A percentile compares a stretch with the other conserved stretches of the same genome.
These are phyloP conservation scores for Petasospora fabianii DNA, from an alignment of 1,139 yeast genomes.

Conservation along the genomic window DNA sequence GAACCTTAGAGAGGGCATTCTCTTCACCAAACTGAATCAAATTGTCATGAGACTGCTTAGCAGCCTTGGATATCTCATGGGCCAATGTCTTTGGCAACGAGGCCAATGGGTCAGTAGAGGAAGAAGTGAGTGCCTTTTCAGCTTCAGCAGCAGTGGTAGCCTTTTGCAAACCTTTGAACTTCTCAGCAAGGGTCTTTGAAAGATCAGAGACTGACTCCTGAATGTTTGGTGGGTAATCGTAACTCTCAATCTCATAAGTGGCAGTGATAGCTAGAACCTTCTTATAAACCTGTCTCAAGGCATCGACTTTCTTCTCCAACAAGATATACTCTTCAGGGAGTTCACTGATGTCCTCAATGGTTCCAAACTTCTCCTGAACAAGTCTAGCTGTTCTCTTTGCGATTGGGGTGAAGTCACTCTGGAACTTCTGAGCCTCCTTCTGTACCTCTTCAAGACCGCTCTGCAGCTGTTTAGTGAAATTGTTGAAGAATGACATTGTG, in stretches of 20 bases:
- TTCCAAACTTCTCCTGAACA: conserved; percentile 67
- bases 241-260: conserved; percentile 72
- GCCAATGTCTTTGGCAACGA: conserved; percentile 46
- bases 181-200: conserved; percentile 51
- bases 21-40: conserved; percentile 36
- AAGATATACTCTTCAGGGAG: conserved; percentile 69
- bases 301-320: conserved; percentile 67
- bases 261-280: conserved; percentile 69
- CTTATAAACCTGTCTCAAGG: conserved; percentile 69
- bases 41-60: conserved; percentile 35
- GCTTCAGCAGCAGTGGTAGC: conserved; percentile 64
- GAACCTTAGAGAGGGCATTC: conserved; percentile 48
- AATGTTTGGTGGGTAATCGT: conserved; percentile 80
- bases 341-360: conserved; percentile 65
- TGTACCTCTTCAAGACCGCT: conserved; percentile 24
- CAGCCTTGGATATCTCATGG: conserved; percentile 46
- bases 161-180: conserved; percentile 54
- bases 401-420: conserved; percentile 27
- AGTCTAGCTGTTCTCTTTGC: conserved; percentile 29
- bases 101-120: conserved; percentile 25
- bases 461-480: conserved; percentile 23
- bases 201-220: conserved; percentile 64
- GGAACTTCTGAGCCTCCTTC: conserved; percentile 26
- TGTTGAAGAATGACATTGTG: conserved; percentile 26
- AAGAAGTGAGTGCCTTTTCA: conserved; percentile 42